Evolutionary conservation across 2,329 filamentous ascomycete genomes (phyloP), one percentile per base, ranked within the genome.

Genomic region (Scedosporium minutisporum): DNA sequence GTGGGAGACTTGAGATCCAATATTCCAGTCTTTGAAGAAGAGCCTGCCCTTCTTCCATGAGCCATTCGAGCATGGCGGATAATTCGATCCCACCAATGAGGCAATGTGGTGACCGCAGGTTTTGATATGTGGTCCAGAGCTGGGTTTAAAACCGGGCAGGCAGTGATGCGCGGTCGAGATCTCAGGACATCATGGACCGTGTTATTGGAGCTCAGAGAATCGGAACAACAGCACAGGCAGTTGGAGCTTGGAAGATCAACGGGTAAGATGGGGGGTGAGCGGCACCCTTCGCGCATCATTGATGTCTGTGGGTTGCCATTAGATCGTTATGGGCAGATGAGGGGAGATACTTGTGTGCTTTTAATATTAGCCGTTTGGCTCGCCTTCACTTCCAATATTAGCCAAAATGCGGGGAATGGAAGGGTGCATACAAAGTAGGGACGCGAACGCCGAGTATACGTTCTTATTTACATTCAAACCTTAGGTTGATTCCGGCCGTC

Each of bases 371-470:
- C 60, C 29, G 48, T 33, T 51, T 42, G 60, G 46, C 12, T 29
- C 21, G 9, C 9, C n/a, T 12, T 25, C 44, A 33, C n/a, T 44
- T 57, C 58, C 55, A 62, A 46, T 57, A 65, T 66, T 64, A 63
- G 63, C 60, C 63, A 63, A 58, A 65, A 65, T 62, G 65, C 65
- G 62, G 62, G 62, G 62, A 55, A 42, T 3, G 25, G 29, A 51
- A 18, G 62, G 25, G 44, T 21, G 25, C n/a, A n/a, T 48, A 25
- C 16, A 23, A 25, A 25, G n/a, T 6, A 14, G 5, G 9, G 38
- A 33, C 29, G 29, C 6, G 29, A 2, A 33, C 29, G 6, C 6
- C 27, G 7, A 33, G 6, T 33, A 9, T 7, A 33, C 29, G 7
- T 33, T 46, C 9, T 14, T 46, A 21, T 29, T 44, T 27, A 18